Conservation (phyloP, 768 basidiomycete genomes). For the Boletus tylopilopsis region DNA sequence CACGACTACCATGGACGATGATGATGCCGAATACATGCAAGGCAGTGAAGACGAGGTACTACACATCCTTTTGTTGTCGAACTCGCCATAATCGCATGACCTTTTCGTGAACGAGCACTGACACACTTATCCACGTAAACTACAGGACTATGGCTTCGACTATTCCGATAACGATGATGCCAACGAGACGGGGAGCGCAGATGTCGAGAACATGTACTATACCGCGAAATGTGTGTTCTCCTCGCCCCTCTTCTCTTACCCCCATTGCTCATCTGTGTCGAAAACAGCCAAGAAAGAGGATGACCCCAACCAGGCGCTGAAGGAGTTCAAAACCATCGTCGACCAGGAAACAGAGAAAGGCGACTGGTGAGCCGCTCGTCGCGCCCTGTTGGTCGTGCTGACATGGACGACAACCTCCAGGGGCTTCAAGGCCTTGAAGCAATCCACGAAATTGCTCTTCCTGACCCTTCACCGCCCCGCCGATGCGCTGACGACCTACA, state of each 20-base stretch:
- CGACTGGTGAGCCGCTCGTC: conserved; percentile 66
- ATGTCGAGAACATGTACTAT: conserved; percentile 98
- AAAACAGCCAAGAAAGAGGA: conserved; percentile 86
- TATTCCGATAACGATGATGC: conserved; percentile 91
- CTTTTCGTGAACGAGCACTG: conserved; percentile 3
- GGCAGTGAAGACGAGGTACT: conserved; percentile 79
- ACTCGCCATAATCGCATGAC: not conserved
- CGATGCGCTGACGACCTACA: conserved; percentile 86
- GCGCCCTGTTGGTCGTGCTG: not conserved
- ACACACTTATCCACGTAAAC: conserved; percentile 2
- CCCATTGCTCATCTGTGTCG: not conserved
- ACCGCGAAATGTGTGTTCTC: conserved; percentile 81
- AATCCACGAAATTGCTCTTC: conserved; percentile 92
- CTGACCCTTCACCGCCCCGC: conserved; percentile 71
- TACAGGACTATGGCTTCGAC: conserved; percentile 91
- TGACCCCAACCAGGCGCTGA: conserved; percentile 85
- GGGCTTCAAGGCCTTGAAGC: conserved; percentile 99
- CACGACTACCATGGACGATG: conserved; percentile 68
- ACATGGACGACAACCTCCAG: conserved; percentile 37
- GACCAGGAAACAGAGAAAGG: conserved; percentile 90
- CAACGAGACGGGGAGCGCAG: conserved; percentile 74
- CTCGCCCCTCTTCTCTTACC: not conserved
- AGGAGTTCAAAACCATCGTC: conserved; percentile 85
- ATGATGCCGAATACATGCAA: conserved; percentile 94
- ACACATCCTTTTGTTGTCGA: conserved; percentile 7